phyloP scores from a whole-genome alignment of 495 filamentous ascomycete genomes.

The Cercophora newfieldiana region DNA sequence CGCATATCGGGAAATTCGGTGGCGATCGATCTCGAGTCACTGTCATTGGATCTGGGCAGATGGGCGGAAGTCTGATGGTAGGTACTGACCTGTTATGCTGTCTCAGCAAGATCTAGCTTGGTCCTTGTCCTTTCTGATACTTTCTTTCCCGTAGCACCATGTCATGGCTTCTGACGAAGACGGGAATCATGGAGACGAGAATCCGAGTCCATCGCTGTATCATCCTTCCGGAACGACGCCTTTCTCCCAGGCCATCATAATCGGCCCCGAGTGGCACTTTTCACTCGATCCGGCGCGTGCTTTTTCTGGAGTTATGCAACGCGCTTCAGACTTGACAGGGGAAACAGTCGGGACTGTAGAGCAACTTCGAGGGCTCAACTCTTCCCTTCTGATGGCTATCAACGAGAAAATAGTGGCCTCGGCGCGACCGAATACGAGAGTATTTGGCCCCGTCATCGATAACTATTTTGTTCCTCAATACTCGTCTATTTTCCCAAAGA shows the following conservation, averaged over 20 bases:
- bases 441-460: no score
- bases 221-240: background rate
- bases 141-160: no score
- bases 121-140: no score
- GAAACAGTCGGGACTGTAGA: background rate
- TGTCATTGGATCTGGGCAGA: background rate
- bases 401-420: no score
- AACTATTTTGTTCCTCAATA: no score
- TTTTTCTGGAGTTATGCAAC: background rate
- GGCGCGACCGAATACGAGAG: no score
- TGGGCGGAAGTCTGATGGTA: background rate
- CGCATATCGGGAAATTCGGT: conserved; percentile 1
- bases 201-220: background rate
- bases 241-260: background rate
- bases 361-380: background rate
- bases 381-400: no score
- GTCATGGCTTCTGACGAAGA: background rate
- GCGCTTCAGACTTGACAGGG: background rate
- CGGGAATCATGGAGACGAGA: background rate
- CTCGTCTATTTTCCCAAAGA: no score
- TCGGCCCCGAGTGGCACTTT: background rate
- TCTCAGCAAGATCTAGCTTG: no score
- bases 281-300: background rate
- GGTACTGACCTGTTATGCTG: background rate
- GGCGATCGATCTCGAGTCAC: background rate